Evolutionary conservation across 495 filamentous ascomycete species (phyloP).

Genomic region (Bryoglossum gracile): DNA sequence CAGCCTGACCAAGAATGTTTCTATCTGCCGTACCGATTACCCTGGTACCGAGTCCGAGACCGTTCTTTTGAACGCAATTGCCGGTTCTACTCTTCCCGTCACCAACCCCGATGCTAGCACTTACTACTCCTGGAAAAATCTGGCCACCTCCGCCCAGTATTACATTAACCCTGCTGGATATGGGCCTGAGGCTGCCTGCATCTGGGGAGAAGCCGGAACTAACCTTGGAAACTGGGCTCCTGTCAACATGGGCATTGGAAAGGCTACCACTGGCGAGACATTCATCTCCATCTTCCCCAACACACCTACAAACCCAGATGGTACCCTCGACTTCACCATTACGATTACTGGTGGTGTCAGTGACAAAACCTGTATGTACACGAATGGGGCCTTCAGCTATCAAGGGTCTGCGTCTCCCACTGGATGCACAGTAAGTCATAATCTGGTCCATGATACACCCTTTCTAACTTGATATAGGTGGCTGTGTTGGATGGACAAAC

Average conservation of each 20-base stretch:
- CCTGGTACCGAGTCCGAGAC: conserved; percentile 83
- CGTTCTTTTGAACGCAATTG: conserved; percentile 56
- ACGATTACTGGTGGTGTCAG: conserved; percentile 58
- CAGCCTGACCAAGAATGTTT: conserved; percentile 52
- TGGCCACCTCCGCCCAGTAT: conserved; percentile 84
- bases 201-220: conserved; percentile 51
- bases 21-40: conserved; percentile 94
- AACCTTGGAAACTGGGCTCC: conserved; percentile 85
- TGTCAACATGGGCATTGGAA: conserved; percentile 77
- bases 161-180: conserved; percentile 84
- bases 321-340: conserved; percentile 63
- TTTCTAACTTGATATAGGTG: conserved; percentile 18
- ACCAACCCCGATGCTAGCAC: conserved; percentile 62
- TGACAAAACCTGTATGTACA: conserved; percentile 64
- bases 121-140: conserved; percentile 73
- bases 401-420: conserved; percentile 36
- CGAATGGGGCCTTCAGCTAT: conserved; percentile 55
- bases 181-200: conserved; percentile 61
- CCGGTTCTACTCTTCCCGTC: conserved; percentile 51
- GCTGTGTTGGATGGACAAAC: conserved; percentile 7
- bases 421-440: conserved; percentile 63
- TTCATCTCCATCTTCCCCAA: conserved; percentile 78
- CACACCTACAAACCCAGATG: conserved; percentile 49
- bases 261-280: conserved; percentile 51
- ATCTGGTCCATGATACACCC: neutral